phyloP scores from a whole-genome alignment of 352 stramenopile species.

The Pelagophyceae sp. region DNA sequence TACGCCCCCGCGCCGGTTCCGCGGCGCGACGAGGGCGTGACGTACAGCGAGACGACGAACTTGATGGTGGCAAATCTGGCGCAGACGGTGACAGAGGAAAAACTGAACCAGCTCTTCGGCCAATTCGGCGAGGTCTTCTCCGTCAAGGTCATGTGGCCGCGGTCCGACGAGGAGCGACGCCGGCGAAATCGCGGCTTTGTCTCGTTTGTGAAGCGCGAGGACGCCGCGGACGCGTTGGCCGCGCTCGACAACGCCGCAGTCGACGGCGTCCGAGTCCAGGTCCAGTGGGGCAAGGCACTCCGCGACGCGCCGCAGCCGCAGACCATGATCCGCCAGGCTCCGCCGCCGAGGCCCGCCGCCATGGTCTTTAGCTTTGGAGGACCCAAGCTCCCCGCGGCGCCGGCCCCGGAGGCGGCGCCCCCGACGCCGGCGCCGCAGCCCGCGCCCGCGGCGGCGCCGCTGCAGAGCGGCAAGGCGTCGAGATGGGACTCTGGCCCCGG shows the following conservation, averaged over 20 bases:
- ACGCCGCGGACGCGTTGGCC: constrained; percentile 61
- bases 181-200: constrained; percentile 88
- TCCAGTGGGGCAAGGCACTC: constrained; percentile 41
- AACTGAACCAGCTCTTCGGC: constrained; percentile 67
- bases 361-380: constrained; percentile 10
- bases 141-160: constrained; percentile 97
- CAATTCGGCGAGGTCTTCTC: constrained; percentile 80
- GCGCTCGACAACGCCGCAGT: constrained; percentile 28
- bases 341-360: constrained; percentile 17
- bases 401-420: neutral
- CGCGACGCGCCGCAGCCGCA: constrained; percentile 23
- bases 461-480: neutral
- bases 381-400: neutral
- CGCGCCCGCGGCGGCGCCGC: neutral
- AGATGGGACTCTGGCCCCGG: neutral
- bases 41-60: constrained; percentile 66
- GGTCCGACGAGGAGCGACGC: constrained; percentile 76
- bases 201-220: constrained; percentile 68
- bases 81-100: constrained; percentile 79
- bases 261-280: constrained; percentile 33
- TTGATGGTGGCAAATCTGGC: constrained; percentile 86
- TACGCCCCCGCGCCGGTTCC: neutral
- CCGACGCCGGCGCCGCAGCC: constrained; percentile 20
- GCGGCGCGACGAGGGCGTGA: neutral
- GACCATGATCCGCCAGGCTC: constrained; percentile 22